Base-by-base conservation (phyloP, 768 basidiomycete genomes). In the Gymnopilus dilepis region DNA sequence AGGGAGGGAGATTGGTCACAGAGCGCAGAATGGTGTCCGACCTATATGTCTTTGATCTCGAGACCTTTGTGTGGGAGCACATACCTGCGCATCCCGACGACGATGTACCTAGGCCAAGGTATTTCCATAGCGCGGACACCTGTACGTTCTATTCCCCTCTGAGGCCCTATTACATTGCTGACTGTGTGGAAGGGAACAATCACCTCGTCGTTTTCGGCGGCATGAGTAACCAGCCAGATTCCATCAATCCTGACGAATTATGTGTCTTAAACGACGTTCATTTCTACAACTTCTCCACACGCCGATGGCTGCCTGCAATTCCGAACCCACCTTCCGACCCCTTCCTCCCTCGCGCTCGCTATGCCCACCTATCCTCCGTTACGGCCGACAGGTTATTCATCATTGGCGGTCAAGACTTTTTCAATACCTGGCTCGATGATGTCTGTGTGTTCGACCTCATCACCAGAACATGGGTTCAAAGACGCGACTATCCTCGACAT, bases 371-470 rank as follows among this genome's bases (percentile, higher is more conserved):
- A 11, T 96, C 94, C 13, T 89, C 94, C 2, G 84, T 98, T 42
- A 90, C 93, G 11, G 83, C 90, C 17, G 89, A 92, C 75, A 83
- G 89, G 37, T 83, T 99, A 33, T 91, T 96, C 73, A 84, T 99
- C 68, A 94, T 97, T 52, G 97, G 97, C 5, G 97, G 97, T 0
- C 97, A 99, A 72, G 95, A 99, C 73, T 85, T 97, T 63, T 86
- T 86, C 67, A 97, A 97, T 69, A 89, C 90, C 50, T 98, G 95
- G 91, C 81, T 97, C 24, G 93, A 98, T 74, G 95, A 98, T 64
- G 85, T 97, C 57, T 90, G 93, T 72, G 91, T 97, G 6, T 95
- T 90, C 65, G 95, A 98, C 71, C 82, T 99, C 37, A 72, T 80
- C 13, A 75, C 78, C 13, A 85, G 85, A 72, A 78, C 82, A 6